These are phyloP conservation scores for Paramecium caudatum DNA, from an alignment of 73 alveolate species.

Conservation along the genomic window DNA sequence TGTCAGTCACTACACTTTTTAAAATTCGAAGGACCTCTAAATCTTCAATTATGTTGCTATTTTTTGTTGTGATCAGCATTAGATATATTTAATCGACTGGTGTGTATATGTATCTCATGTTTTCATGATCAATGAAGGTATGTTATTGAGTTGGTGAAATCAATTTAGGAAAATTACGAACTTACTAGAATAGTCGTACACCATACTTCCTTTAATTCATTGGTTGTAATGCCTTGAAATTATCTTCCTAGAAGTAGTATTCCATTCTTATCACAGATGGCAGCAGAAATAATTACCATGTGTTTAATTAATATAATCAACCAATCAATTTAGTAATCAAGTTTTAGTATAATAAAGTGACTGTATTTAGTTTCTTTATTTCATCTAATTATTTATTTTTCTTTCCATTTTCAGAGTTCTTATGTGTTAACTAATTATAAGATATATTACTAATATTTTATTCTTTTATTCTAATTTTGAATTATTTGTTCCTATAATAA, in stretches of 20 bases:
- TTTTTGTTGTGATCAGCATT: constrained; percentile 93
- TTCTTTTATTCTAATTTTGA: neutral
- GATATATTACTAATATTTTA: neutral
- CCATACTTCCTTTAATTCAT: constrained; percentile 89
- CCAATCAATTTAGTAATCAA: constrained; percentile 26
- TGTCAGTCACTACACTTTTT: constrained; percentile 80
- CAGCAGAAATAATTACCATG: constrained; percentile 97
- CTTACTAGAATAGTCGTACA: neutral
- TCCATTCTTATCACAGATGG: constrained; percentile 90
- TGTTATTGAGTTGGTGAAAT: constrained; percentile 83
- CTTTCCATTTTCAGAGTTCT: constrained; percentile 2
- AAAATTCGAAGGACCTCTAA: constrained; percentile 92
- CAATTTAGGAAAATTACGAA: constrained; percentile 79
- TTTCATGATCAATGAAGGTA: constrained; percentile 96
- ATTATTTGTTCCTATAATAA: neutral
- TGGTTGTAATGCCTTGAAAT: constrained; percentile 89
- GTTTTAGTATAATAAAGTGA: neutral
- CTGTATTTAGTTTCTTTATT: neutral
- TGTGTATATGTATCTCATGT: constrained; percentile 90
- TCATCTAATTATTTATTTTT: constrained; percentile 19
- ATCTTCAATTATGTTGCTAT: constrained; percentile 97
- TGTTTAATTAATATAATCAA: too few relatives aligned
- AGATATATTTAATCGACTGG: constrained; percentile 94
- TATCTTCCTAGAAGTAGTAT: constrained; percentile 93
- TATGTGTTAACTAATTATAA: neutral